phyloP scores from a whole-genome alignment of 768 basidiomycete species.

The Obba rivulosa region DNA sequence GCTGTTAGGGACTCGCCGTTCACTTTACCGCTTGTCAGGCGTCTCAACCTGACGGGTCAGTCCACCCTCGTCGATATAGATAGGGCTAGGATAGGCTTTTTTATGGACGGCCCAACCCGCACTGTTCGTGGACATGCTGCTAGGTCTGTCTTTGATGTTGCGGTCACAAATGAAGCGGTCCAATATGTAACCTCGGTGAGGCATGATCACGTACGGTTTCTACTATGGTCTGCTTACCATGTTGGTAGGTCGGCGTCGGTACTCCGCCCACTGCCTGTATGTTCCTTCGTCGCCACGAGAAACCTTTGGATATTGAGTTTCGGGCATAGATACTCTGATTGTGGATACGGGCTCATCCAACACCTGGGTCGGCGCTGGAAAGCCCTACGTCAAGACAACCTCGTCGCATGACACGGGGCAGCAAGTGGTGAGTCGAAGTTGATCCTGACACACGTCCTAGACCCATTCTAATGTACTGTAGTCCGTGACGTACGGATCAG shows the following conservation, averaged over 20 bases:
- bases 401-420: slow-evolving; percentile 15
- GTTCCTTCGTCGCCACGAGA: neutral
- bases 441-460: neutral
- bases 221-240: neutral
- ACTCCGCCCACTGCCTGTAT: slow-evolving; percentile 15
- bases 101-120: slow-evolving; percentile 3
- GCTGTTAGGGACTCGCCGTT: slow-evolving; percentile 13
- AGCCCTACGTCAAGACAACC: slow-evolving; percentile 12
- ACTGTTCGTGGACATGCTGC: neutral
- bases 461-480: neutral
- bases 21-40: slow-evolving; percentile 16
- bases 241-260: slow-evolving; percentile 19
- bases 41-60: slow-evolving; percentile 16
- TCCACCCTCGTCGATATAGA: slow-evolving; percentile 16
- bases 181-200: slow-evolving; percentile 12
- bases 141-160: slow-evolving; percentile 6
- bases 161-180: slow-evolving; percentile 17
- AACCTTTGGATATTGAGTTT: neutral
- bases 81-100: slow-evolving; percentile 14
- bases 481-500: slow-evolving; percentile 10
- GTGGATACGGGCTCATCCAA: slow-evolving; percentile 20
- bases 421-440: slow-evolving; percentile 10
- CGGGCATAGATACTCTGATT: slow-evolving; percentile 8
- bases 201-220: no score
- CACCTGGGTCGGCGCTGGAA: slow-evolving; percentile 20